Conservation (phyloP, 352 stramenopile species). For the Phytopythium chamaehyphon region DNA sequence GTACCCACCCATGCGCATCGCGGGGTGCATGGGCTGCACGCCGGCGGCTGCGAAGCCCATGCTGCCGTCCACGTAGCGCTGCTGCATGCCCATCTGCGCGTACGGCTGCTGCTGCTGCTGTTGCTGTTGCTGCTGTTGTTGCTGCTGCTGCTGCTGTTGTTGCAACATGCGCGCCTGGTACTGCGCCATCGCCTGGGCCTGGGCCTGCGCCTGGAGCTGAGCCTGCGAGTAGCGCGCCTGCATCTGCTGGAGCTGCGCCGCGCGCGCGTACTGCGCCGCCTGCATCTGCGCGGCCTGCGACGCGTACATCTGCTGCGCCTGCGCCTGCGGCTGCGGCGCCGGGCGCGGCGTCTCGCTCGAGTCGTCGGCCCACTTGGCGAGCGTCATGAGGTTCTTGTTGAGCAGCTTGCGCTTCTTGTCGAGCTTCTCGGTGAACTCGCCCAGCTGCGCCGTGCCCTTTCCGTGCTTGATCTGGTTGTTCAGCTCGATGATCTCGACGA, state of each 20-base stretch:
- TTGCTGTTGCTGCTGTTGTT: slow-evolving; percentile 27
- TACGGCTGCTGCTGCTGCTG: slow-evolving; percentile 20
- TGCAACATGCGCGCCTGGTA: slow-evolving; percentile 49
- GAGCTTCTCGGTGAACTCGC: slow-evolving; percentile 80
- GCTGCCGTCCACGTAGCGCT: slow-evolving; percentile 32
- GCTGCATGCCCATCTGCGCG: slow-evolving; percentile 16
- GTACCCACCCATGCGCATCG: slow-evolving; percentile 33
- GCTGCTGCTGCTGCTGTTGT: slow-evolving; percentile 17
- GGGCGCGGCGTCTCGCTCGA: slow-evolving; percentile 55
- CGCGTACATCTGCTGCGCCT: slow-evolving; percentile 24
- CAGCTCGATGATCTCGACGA: slow-evolving; percentile 86
- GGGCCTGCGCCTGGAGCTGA: slow-evolving; percentile 27
- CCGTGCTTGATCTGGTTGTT: slow-evolving; percentile 87
- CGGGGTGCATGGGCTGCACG: slow-evolving; percentile 15
- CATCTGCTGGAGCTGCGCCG: slow-evolving; percentile 13
- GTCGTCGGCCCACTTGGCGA: slow-evolving; percentile 86
- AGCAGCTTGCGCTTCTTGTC: slow-evolving; percentile 89
- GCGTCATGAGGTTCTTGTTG: slow-evolving; percentile 88
- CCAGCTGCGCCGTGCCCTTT: slow-evolving; percentile 67
- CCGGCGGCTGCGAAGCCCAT: slow-evolving; percentile 31
- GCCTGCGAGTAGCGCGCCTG: slow-evolving; percentile 17
- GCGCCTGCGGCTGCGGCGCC: slow-evolving; percentile 27
- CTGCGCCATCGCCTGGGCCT: slow-evolving; percentile 44
- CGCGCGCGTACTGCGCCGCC: slow-evolving; percentile 17
- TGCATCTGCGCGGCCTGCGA: slow-evolving; percentile 26